Conservation (phyloP, 2,329 filamentous ascomycete genomes). For the Nemania sp. region DNA sequence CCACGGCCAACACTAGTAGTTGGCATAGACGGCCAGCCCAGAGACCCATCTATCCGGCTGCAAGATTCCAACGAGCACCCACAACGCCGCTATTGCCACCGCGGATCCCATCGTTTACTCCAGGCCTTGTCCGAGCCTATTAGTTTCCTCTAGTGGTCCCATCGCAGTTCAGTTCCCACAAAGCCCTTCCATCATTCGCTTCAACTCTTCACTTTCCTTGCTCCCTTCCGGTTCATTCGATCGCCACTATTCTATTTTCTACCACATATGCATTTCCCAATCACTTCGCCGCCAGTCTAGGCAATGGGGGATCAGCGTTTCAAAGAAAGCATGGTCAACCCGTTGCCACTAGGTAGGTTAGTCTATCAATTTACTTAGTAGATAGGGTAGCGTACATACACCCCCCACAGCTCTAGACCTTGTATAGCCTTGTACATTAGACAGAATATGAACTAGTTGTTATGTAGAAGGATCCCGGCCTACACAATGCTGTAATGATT, state of each 20-base stretch:
- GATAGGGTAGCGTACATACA: no score
- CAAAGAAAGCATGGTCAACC: no score
- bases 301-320: no score
- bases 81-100: background rate
- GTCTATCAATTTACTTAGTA: no score
- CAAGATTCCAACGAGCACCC: background rate
- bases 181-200: background rate
- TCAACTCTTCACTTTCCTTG: background rate
- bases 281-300: no score
- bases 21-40: background rate
- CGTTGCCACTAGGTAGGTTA: no score
- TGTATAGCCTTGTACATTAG: background rate
- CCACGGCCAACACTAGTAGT: background rate
- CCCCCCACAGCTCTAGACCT: background rate
- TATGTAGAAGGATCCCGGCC: no score
- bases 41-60: background rate
- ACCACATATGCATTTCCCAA: no score
- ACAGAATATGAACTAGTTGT: background rate
- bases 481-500: no score
- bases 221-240: background rate
- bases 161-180: background rate
- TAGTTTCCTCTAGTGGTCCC: background rate
- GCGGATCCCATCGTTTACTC: background rate
- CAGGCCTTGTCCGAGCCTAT: background rate
- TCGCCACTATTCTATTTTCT: no score